Conservation (phyloP, 1,284 basidiomycete genomes). For the Vanrija sp. region DNA sequence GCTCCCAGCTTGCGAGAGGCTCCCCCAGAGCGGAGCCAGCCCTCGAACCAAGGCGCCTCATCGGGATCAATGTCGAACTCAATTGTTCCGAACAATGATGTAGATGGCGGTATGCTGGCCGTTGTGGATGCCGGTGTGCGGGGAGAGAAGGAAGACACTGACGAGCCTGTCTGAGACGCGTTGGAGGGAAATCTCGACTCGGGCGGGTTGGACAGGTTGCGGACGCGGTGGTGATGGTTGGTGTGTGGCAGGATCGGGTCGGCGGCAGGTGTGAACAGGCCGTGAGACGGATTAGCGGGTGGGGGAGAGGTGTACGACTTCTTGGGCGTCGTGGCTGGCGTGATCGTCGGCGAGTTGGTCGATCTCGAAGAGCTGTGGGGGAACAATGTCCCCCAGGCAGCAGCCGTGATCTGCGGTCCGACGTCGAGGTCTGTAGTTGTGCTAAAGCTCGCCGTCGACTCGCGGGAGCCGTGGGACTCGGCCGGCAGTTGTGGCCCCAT, state of each 20-base stretch:
- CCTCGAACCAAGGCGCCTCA: constrained; percentile 39
- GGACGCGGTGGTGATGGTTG: too few species aligned
- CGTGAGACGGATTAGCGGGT: too few species aligned
- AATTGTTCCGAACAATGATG: constrained; percentile 39
- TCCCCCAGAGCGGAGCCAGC: constrained; percentile 25
- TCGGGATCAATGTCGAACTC: constrained; percentile 46
- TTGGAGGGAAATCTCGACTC: background rate
- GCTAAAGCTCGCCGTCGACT: background rate
- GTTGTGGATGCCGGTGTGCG: constrained; percentile 22
- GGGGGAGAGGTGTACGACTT: background rate
- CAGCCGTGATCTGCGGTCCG: constrained; percentile 34
- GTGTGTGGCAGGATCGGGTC: too few species aligned
- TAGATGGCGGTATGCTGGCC: background rate
- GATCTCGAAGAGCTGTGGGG: constrained; percentile 5
- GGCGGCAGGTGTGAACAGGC: too few species aligned
- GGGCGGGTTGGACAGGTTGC: too few species aligned
- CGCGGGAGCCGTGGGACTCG: background rate
- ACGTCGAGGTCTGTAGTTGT: constrained; percentile 16
- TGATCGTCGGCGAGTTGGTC: constrained; percentile 15
- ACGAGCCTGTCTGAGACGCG: constrained; percentile 7
- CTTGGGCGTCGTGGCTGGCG: constrained; percentile 25
- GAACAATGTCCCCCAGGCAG: constrained; percentile 40
- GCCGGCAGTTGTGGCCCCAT: constrained; percentile 16
- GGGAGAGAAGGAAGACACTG: constrained; percentile 16
- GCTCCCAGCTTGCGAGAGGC: constrained; percentile 8